Base-by-base conservation (phyloP, 2,329 filamentous ascomycete species). In the Penicillium sclerotiorum region DNA sequence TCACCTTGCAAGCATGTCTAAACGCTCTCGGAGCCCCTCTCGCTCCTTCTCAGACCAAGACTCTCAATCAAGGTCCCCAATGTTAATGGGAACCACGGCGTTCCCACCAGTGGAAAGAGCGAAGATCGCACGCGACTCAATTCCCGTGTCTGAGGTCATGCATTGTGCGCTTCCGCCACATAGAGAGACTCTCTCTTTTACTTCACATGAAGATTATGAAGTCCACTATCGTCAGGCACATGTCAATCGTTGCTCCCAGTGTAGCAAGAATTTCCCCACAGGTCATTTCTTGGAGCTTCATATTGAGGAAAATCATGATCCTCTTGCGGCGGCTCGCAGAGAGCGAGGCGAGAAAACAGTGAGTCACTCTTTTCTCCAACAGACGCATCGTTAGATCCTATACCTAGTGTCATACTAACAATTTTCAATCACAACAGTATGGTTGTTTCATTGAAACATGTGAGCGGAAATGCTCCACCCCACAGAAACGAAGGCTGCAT, bases 401-500 rank as follows among this genome's bases (percentile, higher is more conserved):
- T n/a, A n/a, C n/a, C n/a, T n/a, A n/a, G n/a, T n/a, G n/a, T n/a
- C n/a, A n/a, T n/a, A n/a, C n/a, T n/a, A n/a, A n/a, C n/a, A n/a
- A n/a, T n/a, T n/a, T n/a, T n/a, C n/a, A n/a, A n/a, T n/a, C n/a
- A n/a, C n/a, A n/a, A 4, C 5, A 94, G 85, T 96, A 88, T 71
- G 85, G 84, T 5, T 99, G 94, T 73, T 95, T 97, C 63, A 85
- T 96, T 6, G 88, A 96, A 65, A 86, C 81, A 41, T 99, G 94
- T 70, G 89, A 94, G 51, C 83, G 88, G 15, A 11, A 17, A 33
- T 33, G 15, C 30, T 33, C 30, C 12, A 33, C 12, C 8, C 15
- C 30, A 3, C 30, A 17, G 30, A 33, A 33, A 33, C 15, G 15
- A 33, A 5, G 30, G n/a, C 13, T 33, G 30, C 93, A 99, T 76